phyloP scores from a whole-genome alignment of 345 rosid genomes.

The Citrus australasica region DNA sequence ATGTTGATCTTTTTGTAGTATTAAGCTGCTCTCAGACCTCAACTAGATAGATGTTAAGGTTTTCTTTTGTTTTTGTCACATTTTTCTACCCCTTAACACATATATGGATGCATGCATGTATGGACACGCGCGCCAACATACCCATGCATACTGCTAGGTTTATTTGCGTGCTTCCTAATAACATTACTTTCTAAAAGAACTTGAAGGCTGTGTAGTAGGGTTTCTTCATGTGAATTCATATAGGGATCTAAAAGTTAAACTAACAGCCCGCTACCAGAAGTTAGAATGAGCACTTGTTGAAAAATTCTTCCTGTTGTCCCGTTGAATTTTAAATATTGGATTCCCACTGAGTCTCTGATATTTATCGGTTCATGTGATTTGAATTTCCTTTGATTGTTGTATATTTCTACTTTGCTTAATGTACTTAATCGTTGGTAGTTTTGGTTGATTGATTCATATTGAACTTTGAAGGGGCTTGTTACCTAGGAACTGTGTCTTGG shows the following conservation, averaged over 20 bases:
- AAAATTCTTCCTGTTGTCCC: neutral
- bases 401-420: neutral
- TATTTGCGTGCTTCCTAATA: neutral
- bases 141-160: neutral
- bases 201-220: neutral
- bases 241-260: neutral
- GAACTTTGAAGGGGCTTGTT: neutral
- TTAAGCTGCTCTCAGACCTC: neutral
- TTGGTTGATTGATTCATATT: neutral
- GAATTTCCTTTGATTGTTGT: neutral
- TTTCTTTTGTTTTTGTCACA: neutral
- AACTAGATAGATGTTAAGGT: neutral
- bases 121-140: neutral
- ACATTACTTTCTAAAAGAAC: neutral
- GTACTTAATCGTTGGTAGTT: neutral
- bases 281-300: neutral
- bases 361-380: neutral
- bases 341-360: neutral
- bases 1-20: conserved; percentile 4
- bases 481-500: neutral
- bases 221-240: neutral
- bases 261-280: neutral
- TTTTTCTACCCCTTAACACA: neutral
- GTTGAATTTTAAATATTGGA: neutral
- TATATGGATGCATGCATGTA: too few relatives aligned